These are phyloP conservation scores for Nannochloropsis salina DNA, from an alignment of 108 stramenopile species.

Conservation along the genomic window DNA sequence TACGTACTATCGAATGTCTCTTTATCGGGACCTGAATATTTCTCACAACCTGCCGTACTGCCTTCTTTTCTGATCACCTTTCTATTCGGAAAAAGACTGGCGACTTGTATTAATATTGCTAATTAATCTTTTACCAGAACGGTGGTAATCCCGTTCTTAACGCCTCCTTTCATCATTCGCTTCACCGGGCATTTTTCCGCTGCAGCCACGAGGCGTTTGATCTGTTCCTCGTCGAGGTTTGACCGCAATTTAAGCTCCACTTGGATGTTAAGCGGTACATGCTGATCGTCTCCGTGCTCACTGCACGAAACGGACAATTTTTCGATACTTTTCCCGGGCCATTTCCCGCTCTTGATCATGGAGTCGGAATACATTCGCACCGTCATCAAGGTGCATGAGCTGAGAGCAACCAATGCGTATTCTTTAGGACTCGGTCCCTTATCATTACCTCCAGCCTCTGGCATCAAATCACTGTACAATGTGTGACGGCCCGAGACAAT, in stretches of 20 bases:
- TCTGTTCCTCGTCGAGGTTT: conserved; percentile 8
- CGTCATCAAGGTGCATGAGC: background rate
- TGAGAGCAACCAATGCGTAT: background rate
- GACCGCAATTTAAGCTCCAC: background rate
- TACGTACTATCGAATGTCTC: too few relatives aligned
- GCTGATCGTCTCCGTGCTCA: conserved; percentile 16
- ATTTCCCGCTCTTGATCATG: conserved; percentile 7
- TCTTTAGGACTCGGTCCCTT: conserved; percentile 9
- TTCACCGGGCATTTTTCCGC: conserved; percentile 16
- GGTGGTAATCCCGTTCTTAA: background rate
- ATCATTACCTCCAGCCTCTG: background rate
- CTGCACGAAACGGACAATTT: background rate
- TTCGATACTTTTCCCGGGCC: background rate
- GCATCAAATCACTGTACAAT: conserved; percentile 2
- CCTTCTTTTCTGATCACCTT: too few relatives aligned
- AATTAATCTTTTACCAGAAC: background rate
- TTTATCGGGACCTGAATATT: too few relatives aligned
- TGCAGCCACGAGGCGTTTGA: background rate
- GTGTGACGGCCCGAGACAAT: background rate
- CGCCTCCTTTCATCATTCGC: background rate
- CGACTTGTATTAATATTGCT: background rate
- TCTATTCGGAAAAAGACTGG: too few relatives aligned
- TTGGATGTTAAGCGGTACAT: background rate
- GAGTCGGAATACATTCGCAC: conserved; percentile 13
- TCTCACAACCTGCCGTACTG: too few relatives aligned